A percentile compares a stretch with the other conserved stretches of the same genome.
These are phyloP conservation scores for Exutisphaerella laricina DNA, from an alignment of 2,329 filamentous ascomycete genomes.

Conservation along the genomic window DNA sequence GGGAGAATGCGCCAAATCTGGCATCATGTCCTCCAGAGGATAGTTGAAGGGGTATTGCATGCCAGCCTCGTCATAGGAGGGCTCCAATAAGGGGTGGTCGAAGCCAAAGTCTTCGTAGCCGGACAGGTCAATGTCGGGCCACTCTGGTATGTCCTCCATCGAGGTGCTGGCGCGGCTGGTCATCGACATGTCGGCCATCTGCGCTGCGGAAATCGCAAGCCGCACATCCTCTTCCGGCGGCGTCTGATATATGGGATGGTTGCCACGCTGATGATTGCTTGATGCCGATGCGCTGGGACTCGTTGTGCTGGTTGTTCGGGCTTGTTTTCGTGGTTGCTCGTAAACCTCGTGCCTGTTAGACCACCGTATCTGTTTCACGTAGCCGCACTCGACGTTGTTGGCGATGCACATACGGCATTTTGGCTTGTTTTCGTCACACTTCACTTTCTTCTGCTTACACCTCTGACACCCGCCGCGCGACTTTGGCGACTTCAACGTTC, in stretches of 20 bases:
- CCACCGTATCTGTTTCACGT: slow-evolving; percentile 45
- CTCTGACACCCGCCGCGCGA: slow-evolving; percentile 28
- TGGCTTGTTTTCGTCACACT: slow-evolving; percentile 43
- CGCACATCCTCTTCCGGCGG: neutral
- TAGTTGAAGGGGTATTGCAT: neutral
- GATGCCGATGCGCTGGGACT: neutral
- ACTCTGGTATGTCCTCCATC: slow-evolving; percentile 1
- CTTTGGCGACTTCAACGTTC: slow-evolving; percentile 24
- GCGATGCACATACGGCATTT: slow-evolving; percentile 42
- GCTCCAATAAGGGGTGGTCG: neutral
- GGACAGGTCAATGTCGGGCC: slow-evolving; percentile 7
- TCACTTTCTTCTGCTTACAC: slow-evolving; percentile 31
- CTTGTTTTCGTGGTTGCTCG: slow-evolving; percentile 5
- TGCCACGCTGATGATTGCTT: neutral
- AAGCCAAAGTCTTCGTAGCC: slow-evolving; percentile 9
- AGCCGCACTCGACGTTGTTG: slow-evolving; percentile 41
- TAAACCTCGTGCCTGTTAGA: slow-evolving; percentile 47
- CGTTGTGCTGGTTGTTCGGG: neutral
- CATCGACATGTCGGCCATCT: neutral
- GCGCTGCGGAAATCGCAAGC: neutral
- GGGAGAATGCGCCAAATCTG: slow-evolving; percentile 1
- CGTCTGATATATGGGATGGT: neutral
- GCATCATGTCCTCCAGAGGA: slow-evolving; percentile 1
- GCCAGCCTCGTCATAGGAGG: neutral
- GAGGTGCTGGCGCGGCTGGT: neutral